Evolutionary conservation across 306 rosid species (phyloP), one percentile per base, ranked within the genome.

Genomic region (Dryas drummondii): DNA sequence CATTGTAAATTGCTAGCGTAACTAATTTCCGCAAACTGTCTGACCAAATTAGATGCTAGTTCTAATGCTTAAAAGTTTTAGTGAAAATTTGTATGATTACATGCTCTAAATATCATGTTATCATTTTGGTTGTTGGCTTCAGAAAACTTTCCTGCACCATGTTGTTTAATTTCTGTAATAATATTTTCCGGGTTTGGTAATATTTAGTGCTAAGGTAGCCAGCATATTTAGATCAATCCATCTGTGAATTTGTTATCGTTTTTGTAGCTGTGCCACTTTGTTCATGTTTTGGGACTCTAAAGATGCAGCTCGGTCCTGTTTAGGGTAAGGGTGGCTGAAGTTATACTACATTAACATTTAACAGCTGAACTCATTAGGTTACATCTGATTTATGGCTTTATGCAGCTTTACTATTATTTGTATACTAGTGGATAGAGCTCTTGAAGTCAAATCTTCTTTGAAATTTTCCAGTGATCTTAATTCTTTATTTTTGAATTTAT

Each of bases 11-110:
- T 42, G 14, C 42, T 10, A 9, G 11, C 4, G 52, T 40, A 41
- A 54, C 50, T 19, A 19, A 48, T 42, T 16, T 53, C 19, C 13
- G 26, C 10, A 42, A 41, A 42, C 7, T 22, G 10, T n/a, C 11
- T 69, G 22, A 50, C 60, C 57, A 22, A 48, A n/a, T 13, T 10
- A 52, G 40, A 40, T 16, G 48, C 22, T 9, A 32, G 47, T n/a
- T 70, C 74, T 70, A 54, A 41, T 22, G 42, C 19, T 42, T 44
- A 71, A 19, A n/a, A 42, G 51, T 52, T 71, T 71, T 10, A 3
- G 26, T 54, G 41, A 7, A 53, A n/a, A 26, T 6, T 55, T 12
- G 9, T 19, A 45, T 7, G 26, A 22, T 56, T n/a, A 52, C 15
- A 41, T 15, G 49, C 4, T 60, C 68, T 63, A 41, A 12, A 63